These are phyloP conservation scores for Aureobasidium subglaciale DNA, from an alignment of 2,329 filamentous ascomycete genomes.

Conservation along the genomic window DNA sequence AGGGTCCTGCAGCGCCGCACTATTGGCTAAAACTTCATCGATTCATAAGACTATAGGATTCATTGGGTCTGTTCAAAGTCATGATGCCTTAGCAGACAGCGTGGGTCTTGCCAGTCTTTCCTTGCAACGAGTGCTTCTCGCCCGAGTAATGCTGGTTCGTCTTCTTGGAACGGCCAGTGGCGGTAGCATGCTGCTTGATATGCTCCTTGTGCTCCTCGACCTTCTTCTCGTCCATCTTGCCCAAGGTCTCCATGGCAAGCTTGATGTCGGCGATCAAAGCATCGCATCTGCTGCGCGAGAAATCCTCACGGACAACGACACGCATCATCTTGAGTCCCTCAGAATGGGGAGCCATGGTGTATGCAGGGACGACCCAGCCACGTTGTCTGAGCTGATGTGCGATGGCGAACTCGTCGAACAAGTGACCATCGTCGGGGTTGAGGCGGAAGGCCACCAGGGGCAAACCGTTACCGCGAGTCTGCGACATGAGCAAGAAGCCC, in stretches of 20 bases:
- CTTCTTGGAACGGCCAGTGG: slow-evolving; percentile 27
- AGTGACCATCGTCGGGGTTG: slow-evolving; percentile 46
- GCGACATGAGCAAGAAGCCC: slow-evolving; percentile 83
- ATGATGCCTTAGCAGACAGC: slow-evolving; percentile 60
- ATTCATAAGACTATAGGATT: slow-evolving; percentile 3
- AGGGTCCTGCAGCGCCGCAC: too few species aligned
- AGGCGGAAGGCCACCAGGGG: slow-evolving; percentile 88
- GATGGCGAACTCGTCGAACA: slow-evolving; percentile 48
- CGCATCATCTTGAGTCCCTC: slow-evolving; percentile 82
- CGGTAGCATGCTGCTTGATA: slow-evolving; percentile 20
- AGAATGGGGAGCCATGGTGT: slow-evolving; percentile 92
- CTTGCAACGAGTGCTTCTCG: slow-evolving; percentile 82
- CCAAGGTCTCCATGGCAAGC: slow-evolving; percentile 57
- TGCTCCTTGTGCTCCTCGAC: slow-evolving; percentile 60
- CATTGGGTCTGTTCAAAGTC: background rate
- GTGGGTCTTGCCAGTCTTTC: slow-evolving; percentile 86
- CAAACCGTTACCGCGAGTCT: slow-evolving; percentile 68
- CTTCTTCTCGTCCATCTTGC: slow-evolving; percentile 64
- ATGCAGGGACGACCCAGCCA: slow-evolving; percentile 90
- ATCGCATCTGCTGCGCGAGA: slow-evolving; percentile 75
- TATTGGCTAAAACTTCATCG: too few species aligned
- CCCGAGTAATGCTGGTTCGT: slow-evolving; percentile 49
- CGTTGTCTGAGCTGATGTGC: slow-evolving; percentile 81
- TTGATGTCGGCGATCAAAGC: slow-evolving; percentile 70
- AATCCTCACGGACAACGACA: slow-evolving; percentile 88